Evolutionary conservation across 2,329 filamentous ascomycete genomes (phyloP), one percentile per base, ranked within the genome.

Genomic region (Dothiorella sarmentorum): DNA sequence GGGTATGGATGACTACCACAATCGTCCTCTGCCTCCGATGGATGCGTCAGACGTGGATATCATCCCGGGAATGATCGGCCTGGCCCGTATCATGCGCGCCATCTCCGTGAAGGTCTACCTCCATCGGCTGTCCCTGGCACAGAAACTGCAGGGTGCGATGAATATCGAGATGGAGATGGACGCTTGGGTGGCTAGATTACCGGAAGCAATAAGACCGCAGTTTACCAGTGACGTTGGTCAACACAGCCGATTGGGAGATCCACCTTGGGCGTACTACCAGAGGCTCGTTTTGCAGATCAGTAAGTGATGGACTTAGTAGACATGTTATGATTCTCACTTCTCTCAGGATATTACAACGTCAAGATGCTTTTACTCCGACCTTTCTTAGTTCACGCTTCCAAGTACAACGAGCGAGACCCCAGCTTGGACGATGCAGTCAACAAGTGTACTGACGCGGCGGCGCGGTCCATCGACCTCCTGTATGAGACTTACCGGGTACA

Each of bases 1-100:
- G 2, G 78, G 78, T 20, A 72, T 77, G 59, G 78, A 80, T 29
- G 67, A 77, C 56, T 80, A 78, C 56, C 78, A 80, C 59, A 80
- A 79, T 53, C 73, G 78, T 26, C 68, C 56, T 10, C 20, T 61
- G 26, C 64, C 63, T 2, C 45, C 52, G 7, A 44, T 73, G 24
- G 68, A 75, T 47, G 66, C 71, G 44, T 68, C 70, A 0, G 71
- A 74, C 60, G 70, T 68, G 44, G 67, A 70, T 22, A 75, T 77
- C 10, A 72, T 76, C n/a, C 69, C 72, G 0, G 72, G 68, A 63
- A 76, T 75, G 73, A 69, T 75, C 22, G 70, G 71, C 13, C 69
- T 76, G 24, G 71, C 74, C 2, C 68, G 71, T 37, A 75, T 76
- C 3, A 76, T 73, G 10, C 69, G 74, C 20, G 67, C 68, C 9